These are phyloP conservation scores for Cryptosporidium baileyi DNA, from an alignment of 169 alveolate species.

Conservation along the genomic window DNA sequence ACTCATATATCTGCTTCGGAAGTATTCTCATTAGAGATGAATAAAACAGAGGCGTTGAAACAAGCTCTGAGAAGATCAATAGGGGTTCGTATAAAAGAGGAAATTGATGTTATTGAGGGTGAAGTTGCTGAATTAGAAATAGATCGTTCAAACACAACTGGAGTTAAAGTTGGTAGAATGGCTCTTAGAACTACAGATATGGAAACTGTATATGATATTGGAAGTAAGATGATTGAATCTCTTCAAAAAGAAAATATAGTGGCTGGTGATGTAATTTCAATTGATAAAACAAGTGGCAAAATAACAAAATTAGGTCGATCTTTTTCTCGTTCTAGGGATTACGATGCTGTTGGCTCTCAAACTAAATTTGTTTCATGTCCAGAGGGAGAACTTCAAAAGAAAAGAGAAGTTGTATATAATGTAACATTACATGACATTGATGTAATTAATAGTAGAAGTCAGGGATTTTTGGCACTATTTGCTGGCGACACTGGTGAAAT, in stretches of 20 bases:
- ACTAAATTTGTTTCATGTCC: constrained; percentile 94
- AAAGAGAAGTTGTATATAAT: constrained; percentile 97
- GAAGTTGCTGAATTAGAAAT: constrained; percentile 99
- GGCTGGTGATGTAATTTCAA: constrained; percentile 94
- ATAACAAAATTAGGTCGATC: constrained; percentile 96
- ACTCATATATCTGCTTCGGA: constrained; percentile 98
- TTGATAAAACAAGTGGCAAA: constrained; percentile 96
- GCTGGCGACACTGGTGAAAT: constrained; percentile 99
- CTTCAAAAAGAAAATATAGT: constrained; percentile 84
- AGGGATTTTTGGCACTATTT: constrained; percentile 97
- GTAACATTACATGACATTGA: constrained; percentile 99
- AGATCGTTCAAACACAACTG: constrained; percentile 87
- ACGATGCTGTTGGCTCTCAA: constrained; percentile 97
- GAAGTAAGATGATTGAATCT: constrained; percentile 92
- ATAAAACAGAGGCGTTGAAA: constrained; percentile 94
- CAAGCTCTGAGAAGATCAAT: constrained; percentile 97
- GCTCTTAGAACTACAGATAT: constrained; percentile 97
- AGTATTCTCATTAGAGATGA: constrained; percentile 96
- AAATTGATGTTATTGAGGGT: constrained; percentile 98
- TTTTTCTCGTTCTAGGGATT: constrained; percentile 95
- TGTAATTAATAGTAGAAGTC: constrained; percentile 95
- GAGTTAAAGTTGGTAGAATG: constrained; percentile 91
- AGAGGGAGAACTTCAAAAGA: constrained; percentile 98
- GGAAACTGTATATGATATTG: constrained; percentile 98
- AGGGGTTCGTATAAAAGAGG: constrained; percentile 98